Evolutionary conservation across 306 rosid genomes (phyloP), one percentile per base, ranked within the genome.

Genomic region (Corylus heterophylla): DNA sequence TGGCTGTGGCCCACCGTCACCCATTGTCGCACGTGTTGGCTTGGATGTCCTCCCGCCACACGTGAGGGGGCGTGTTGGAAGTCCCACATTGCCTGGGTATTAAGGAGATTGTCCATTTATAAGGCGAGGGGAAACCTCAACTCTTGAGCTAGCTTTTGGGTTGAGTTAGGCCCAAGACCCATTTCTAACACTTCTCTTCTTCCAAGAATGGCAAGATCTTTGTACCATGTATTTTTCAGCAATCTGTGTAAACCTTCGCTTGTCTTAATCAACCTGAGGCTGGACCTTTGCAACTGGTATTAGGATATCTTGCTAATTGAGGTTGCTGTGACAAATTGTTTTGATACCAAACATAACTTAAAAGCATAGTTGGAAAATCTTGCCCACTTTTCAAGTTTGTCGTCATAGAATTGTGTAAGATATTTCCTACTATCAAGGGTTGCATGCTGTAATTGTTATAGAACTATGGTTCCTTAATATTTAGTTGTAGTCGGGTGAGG

Each of bases 131-230:
- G n/a, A n/a, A n/a, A n/a, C n/a, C n/a, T n/a, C n/a, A n/a, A n/a
- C n/a, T n/a, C n/a, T n/a, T n/a, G n/a, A n/a, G n/a, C n/a, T n/a
- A n/a, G n/a, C n/a, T n/a, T n/a, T n/a, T n/a, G n/a, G n/a, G n/a
- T n/a, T n/a, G n/a, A n/a, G n/a, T n/a, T n/a, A n/a, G n/a, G n/a
- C n/a, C n/a, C n/a, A n/a, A n/a, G n/a, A n/a, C n/a, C n/a, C n/a
- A n/a, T n/a, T n/a, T n/a, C n/a, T n/a, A n/a, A n/a, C n/a, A n/a
- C 54, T 78, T 74, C 52, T 64, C 68, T 49, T 74, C 48, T 35
- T 71, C 42, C 18, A 58, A 56, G n/a, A 61, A 74, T 61, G 52
- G 29, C 51, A 7, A 10, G 42, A 72, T 18, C 12, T n/a, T 16
- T 29, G 79, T 48, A 25, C n/a, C 52, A 7, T 73, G 76, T 72